These are phyloP conservation scores for Scytalidium sp. DNA, from an alignment of 2,329 filamentous ascomycete species.

Conservation along the genomic window DNA sequence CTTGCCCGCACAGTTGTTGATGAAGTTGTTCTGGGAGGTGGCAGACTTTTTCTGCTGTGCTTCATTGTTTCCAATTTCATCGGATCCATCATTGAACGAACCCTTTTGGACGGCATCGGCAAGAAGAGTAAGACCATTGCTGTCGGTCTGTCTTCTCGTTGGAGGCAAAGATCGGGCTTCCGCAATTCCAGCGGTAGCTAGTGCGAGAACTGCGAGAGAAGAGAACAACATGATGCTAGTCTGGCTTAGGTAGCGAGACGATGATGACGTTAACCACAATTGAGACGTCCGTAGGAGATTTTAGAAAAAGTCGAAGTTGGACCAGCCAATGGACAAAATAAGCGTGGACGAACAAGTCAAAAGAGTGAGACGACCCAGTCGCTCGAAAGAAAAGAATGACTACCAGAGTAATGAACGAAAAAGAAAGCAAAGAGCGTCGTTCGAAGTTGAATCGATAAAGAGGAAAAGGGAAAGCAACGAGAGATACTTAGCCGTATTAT, in stretches of 20 bases:
- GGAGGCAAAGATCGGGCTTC: constrained; percentile 16
- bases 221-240: constrained; percentile 18
- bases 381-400: neutral
- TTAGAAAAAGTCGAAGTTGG: neutral
- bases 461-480: neutral
- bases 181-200: constrained; percentile 19
- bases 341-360: neutral
- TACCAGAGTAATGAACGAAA: neutral
- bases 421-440: neutral
- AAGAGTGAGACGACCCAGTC: neutral
- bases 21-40: constrained; percentile 25
- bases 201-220: constrained; percentile 17
- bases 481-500: neutral
- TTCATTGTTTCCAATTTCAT: constrained; percentile 12
- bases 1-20: constrained; percentile 25
- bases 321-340: neutral
- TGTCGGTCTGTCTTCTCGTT: neutral
- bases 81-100: constrained; percentile 15
- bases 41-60: constrained; percentile 15
- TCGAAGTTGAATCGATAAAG: neutral
- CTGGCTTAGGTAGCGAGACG: neutral
- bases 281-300: neutral
- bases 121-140: constrained; percentile 1
- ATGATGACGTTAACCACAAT: neutral
- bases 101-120: constrained; percentile 14